A percentile compares a stretch with the other conserved stretches of the same genome.
Conservation (phyloP, 495 filamentous ascomycete genomes). For the Aspergillus kassunensis region DNA sequence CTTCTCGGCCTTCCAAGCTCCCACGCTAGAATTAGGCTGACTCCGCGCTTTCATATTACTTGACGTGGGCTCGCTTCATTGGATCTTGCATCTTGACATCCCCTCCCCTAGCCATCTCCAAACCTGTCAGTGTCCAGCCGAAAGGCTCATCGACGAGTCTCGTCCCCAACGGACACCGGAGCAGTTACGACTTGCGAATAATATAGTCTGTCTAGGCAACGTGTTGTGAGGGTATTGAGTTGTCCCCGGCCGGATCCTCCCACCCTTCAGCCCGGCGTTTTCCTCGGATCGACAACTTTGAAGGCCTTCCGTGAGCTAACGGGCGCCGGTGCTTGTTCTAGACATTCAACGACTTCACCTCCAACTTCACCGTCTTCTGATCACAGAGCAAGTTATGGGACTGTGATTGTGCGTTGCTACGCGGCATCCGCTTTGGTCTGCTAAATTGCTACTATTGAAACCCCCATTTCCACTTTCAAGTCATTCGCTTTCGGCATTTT, state of each 20-base stretch:
- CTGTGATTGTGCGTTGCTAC: conserved; percentile 12
- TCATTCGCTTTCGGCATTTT: conserved; percentile 12
- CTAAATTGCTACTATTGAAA: conserved; percentile 9
- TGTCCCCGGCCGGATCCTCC: conserved; percentile 1
- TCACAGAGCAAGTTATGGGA: too few relatives aligned
- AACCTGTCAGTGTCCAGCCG: too few relatives aligned
- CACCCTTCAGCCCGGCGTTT: conserved; percentile 8
- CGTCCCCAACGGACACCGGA: conserved; percentile 1
- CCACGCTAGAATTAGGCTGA: conserved; percentile 20
- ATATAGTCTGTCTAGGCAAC: background rate
- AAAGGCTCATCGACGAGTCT: background rate
- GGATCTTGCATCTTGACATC: conserved; percentile 27
- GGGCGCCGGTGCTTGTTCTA: conserved; percentile 29
- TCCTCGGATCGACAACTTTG: conserved; percentile 19
- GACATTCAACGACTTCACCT: conserved; percentile 26
- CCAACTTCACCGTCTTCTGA: conserved; percentile 15
- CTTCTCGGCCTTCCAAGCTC: conserved; percentile 11
- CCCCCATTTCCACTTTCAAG: conserved; percentile 13
- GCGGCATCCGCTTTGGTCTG: conserved; percentile 13
- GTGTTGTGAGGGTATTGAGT: background rate
- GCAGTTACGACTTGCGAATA: background rate
- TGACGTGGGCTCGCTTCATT: conserved; percentile 45
- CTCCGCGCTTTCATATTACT: conserved; percentile 1
- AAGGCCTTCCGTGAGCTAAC: conserved; percentile 11
- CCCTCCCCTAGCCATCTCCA: conserved; percentile 28